Evolutionary conservation across 2,329 filamentous ascomycete species (phyloP).

Genomic region (Aspergillus viridinutans): DNA sequence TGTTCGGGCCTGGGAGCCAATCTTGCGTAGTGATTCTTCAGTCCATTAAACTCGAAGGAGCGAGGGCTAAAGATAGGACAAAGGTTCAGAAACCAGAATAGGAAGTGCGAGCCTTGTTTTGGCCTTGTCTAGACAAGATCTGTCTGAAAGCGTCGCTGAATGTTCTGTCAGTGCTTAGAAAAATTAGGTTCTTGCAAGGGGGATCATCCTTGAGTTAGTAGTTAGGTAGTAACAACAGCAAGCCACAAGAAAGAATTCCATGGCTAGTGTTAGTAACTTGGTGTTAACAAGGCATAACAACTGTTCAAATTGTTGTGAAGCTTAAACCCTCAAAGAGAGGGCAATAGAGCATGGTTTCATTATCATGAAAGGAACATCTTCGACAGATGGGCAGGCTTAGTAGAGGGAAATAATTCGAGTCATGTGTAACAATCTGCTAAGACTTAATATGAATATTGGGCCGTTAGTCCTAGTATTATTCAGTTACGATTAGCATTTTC

Average conservation of each 20-base stretch:
- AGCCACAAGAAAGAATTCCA: background rate
- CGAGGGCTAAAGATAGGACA: background rate
- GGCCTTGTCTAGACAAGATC: background rate
- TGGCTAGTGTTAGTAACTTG: background rate
- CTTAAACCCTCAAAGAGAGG: background rate
- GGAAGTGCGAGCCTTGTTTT: background rate
- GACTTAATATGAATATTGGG: background rate
- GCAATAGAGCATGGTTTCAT: background rate
- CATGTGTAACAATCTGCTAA: background rate
- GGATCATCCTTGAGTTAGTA: background rate
- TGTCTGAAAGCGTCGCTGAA: background rate
- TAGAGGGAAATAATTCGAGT: background rate
- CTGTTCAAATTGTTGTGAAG: background rate
- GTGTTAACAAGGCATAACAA: background rate
- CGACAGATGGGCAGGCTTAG: background rate
- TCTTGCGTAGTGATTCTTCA: background rate
- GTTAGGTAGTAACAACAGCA: background rate
- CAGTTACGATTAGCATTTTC: background rate
- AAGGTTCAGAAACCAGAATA: background rate
- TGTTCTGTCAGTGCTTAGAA: background rate
- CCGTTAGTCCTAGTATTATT: background rate
- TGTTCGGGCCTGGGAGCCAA: background rate
- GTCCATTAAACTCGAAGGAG: background rate
- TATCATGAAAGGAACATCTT: background rate
- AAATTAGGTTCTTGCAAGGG: background rate